phyloP scores from a whole-genome alignment of 192 early-diverging fungal species.

The Entomortierella lignicola region DNA sequence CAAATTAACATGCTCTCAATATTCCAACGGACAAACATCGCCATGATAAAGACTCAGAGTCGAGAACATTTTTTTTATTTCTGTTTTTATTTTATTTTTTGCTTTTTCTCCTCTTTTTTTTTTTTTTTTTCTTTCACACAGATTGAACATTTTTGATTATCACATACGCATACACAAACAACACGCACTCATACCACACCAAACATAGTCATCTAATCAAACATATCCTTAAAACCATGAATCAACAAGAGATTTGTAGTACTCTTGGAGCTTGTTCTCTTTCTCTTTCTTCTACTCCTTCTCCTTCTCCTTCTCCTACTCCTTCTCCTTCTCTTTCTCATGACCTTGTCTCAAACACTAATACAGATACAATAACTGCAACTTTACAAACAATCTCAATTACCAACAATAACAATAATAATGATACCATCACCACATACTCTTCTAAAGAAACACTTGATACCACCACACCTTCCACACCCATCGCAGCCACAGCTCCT shows the following conservation, averaged over 20 bases:
- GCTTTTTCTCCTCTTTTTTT: too few species aligned
- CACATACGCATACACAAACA: too few species aligned
- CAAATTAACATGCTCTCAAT: neutral
- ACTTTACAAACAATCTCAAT: neutral
- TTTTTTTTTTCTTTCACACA: neutral
- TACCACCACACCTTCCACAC: neutral
- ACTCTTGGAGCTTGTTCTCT: neutral
- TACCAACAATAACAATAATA: neutral
- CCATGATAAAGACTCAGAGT: too few species aligned
- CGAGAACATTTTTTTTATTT: too few species aligned
- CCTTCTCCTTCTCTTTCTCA: neutral
- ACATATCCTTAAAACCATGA: neutral
- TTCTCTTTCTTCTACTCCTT: neutral
- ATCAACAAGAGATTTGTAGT: neutral
- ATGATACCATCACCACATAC: neutral
- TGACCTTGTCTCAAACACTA: neutral
- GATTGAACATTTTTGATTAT: too few species aligned
- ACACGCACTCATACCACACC: too few species aligned
- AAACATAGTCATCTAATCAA: too few species aligned
- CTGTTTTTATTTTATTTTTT: slow-evolving; percentile 4
- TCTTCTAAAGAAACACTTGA: neutral
- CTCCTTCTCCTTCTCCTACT: neutral
- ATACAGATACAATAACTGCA: neutral
- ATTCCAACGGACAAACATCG: too few species aligned
- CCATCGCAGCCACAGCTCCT: too few species aligned